Percentiles rank a stretch among this genome's conserved stretches.
Conservation (phyloP, 2,329 filamentous ascomycete species). For the Diaporthe destruens region DNA sequence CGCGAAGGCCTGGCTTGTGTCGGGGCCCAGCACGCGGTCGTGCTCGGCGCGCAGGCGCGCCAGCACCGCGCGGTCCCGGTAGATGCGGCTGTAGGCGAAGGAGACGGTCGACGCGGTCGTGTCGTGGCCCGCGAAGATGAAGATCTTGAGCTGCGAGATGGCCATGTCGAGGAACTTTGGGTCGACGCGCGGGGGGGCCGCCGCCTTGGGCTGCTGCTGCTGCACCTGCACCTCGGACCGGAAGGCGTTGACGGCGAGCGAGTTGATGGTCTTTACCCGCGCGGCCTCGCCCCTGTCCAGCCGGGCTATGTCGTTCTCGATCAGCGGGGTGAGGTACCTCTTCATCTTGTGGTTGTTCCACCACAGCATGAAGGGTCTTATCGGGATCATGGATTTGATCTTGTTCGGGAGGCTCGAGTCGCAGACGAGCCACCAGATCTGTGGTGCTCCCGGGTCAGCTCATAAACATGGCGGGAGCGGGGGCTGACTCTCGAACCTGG, state of each 20-base stretch:
- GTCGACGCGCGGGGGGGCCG: slow-evolving; percentile 13
- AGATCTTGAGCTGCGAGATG: slow-evolving; percentile 47
- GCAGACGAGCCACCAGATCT: slow-evolving; percentile 41
- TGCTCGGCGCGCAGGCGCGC: slow-evolving; percentile 48
- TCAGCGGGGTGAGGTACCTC: slow-evolving; percentile 46
- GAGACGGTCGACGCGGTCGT: slow-evolving; percentile 40
- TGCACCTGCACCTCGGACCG: slow-evolving; percentile 39
- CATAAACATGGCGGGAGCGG: neutral
- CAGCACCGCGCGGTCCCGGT: slow-evolving; percentile 45
- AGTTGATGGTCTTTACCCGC: slow-evolving; percentile 48
- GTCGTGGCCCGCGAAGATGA: slow-evolving; percentile 45
- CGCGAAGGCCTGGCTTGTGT: slow-evolving; percentile 50
- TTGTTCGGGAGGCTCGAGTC: slow-evolving; percentile 29
- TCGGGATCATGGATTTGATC: slow-evolving; percentile 39
- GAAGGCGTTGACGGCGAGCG: slow-evolving; percentile 47
- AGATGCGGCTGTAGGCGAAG: slow-evolving; percentile 41
- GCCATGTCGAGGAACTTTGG: slow-evolving; percentile 33
- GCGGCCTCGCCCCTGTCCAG: slow-evolving; percentile 39
- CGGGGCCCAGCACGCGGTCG: slow-evolving; percentile 46
- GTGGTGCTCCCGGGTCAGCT: neutral
- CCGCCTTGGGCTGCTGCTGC: slow-evolving; percentile 1
- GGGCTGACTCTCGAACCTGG: neutral
- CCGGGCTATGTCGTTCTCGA: slow-evolving; percentile 46
- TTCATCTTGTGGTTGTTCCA: slow-evolving; percentile 48
- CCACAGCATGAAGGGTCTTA: slow-evolving; percentile 45